Base-by-base conservation (phyloP, 306 rosid genomes). In the Cajanus cajan region DNA sequence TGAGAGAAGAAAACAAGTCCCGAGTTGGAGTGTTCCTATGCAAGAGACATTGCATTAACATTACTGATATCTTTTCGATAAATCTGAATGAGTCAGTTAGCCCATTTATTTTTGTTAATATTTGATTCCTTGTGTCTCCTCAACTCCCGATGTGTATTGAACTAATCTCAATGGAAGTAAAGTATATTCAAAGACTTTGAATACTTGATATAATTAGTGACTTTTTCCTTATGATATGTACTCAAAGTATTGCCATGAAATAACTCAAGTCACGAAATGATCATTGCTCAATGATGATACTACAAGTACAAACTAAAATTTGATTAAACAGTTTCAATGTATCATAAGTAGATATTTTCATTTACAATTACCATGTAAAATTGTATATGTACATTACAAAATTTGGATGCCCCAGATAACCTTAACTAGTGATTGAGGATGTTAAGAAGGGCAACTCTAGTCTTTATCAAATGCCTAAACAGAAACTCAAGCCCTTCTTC, bases 21-120 rank as follows among this genome's bases (percentile, higher is more conserved):
- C 71, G 69, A 82, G 89, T 83, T 82, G 87, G 43, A 34, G 45
- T 75, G 87, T 77, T 80, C 75, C 78, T 33, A 19, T 39, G 77
- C 8, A 67, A 68, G 87, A 76, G 83, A 80, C 87, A 71, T 5
- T 57, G 80, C 68, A 64, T 74, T 76, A 47, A 80, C 80, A 82
- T 21, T 22, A 57, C 74, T 82, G 80, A 65, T 74, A 76, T 68
- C 13, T n/a, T n/a, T 25, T 64, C 43, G 21, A 36, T 22, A 63
- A 86, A 82, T 86, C 85, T 73, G 74, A 80, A 82, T 82, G 55
- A 82, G 79, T 82, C 84, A 72, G 85, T 82, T 82, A 76, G 67
- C 36, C 71, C 55, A 75, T 64, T 40, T 71, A 76, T 82, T 79
- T 64, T 69, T 72, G 77, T 51, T 7, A 28, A 71, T 54, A 82